A percentile compares a stretch with the other conserved stretches of the same genome.
Evolutionary conservation across 2,329 filamentous ascomycete species (phyloP).

Genomic region (Colletotrichum neosansevieriae): DNA sequence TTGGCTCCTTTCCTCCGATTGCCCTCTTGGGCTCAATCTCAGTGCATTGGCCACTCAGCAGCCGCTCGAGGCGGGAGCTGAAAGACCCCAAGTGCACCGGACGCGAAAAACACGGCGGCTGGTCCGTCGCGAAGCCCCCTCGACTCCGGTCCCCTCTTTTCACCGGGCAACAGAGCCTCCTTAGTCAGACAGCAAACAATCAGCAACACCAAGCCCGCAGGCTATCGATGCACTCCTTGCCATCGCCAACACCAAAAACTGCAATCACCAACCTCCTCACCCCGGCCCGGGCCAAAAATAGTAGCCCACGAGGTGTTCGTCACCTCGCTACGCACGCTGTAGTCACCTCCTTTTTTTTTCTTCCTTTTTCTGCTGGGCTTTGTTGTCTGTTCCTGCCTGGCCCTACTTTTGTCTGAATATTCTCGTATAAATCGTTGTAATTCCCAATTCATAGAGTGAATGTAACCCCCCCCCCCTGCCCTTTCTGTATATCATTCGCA

Average conservation of each 20-base stretch:
- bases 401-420: slow-evolving; percentile 19
- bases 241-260: slow-evolving; percentile 34
- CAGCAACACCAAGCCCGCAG: slow-evolving; percentile 32
- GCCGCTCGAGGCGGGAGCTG: background rate
- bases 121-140: slow-evolving; percentile 2
- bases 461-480: slow-evolving; percentile 5
- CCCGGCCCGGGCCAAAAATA: slow-evolving; percentile 38
- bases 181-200: slow-evolving; percentile 31
- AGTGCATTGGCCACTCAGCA: slow-evolving; percentile 16
- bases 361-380: slow-evolving; percentile 10
- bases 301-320: slow-evolving; percentile 36
- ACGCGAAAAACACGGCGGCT: slow-evolving; percentile 37
- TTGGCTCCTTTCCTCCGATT: slow-evolving; percentile 7
- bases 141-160: slow-evolving; percentile 9
- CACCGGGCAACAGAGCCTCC: slow-evolving; percentile 30
- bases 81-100: slow-evolving; percentile 2
- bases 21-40: slow-evolving; percentile 13
- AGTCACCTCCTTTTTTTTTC: slow-evolving; percentile 11
- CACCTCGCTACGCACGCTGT: slow-evolving; percentile 34
- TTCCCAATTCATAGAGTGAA: slow-evolving; percentile 23
- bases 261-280: slow-evolving; percentile 39
- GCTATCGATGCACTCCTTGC: slow-evolving; percentile 17
- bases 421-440: slow-evolving; percentile 32
- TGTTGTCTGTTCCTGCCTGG: background rate
- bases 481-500: slow-evolving; percentile 16